Conservation (phyloP, 2,329 filamentous ascomycete genomes). For the Neopestalotiopsis rosae region DNA sequence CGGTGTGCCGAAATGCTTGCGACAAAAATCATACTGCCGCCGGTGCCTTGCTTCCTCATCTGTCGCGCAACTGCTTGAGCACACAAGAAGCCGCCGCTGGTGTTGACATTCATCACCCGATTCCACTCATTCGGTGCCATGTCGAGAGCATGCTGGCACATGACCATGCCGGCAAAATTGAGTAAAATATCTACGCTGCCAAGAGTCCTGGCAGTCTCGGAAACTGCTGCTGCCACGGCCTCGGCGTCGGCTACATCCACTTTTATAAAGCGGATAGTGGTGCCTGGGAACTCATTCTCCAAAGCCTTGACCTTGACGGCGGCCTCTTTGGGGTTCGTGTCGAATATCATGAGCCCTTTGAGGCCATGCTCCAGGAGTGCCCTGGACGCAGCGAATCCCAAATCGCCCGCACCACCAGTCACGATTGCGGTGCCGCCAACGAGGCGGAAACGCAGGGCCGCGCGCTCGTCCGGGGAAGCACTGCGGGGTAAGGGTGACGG, state of each 20-base stretch:
- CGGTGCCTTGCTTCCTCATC: slow-evolving; percentile 55
- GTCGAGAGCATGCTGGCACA: slow-evolving; percentile 64
- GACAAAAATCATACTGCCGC: slow-evolving; percentile 69
- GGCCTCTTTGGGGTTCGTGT: slow-evolving; percentile 33
- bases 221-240: slow-evolving; percentile 43
- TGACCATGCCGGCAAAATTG: slow-evolving; percentile 73
- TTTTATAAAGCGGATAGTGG: slow-evolving; percentile 52
- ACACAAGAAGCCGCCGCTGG: slow-evolving; percentile 72
- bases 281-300: slow-evolving; percentile 56
- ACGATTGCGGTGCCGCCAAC: slow-evolving; percentile 35
- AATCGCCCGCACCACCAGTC: slow-evolving; percentile 37
- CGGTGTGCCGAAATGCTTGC: slow-evolving; percentile 72
- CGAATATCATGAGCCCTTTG: slow-evolving; percentile 37
- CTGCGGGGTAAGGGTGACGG: slow-evolving; percentile 29
- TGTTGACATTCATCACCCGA: slow-evolving; percentile 72
- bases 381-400: slow-evolving; percentile 33
- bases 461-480: slow-evolving; percentile 27
- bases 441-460: slow-evolving; percentile 33
- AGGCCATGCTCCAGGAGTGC: slow-evolving; percentile 39
- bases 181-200: slow-evolving; percentile 61
- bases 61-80: slow-evolving; percentile 65
- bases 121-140: slow-evolving; percentile 65
- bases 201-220: slow-evolving; percentile 44
- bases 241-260: slow-evolving; percentile 65
- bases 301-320: slow-evolving; percentile 49